Evolutionary conservation across 306 rosid genomes (phyloP), one percentile per base, ranked within the genome.

Genomic region (Begonia fuchsioides): DNA sequence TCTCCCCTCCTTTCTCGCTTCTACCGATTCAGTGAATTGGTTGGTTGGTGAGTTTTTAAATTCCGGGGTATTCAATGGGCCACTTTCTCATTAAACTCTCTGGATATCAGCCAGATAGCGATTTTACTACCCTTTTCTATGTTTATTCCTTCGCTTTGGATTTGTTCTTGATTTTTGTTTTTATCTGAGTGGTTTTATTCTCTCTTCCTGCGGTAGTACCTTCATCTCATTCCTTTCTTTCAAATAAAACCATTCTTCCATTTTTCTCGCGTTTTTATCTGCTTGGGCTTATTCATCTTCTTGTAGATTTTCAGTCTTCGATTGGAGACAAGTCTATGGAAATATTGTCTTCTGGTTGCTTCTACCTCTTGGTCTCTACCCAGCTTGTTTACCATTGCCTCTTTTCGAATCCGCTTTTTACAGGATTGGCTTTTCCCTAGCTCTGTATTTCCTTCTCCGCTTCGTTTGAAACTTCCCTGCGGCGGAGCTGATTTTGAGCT

Each of bases 101-200:
- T 63, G 68, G 60, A 67, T 55, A 56, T 70, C 63, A 51, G 46
- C 17, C 51, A 52, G 78, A 72, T 67, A 59, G 78, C 70, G 82
- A 69, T 72, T 72, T 77, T 39, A 57, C 80, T 77, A 41, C 82
- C 72, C 69, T 74, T 77, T 77, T 77, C 93, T 64, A 77, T 69
- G 86, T 77, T 81, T 72, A 81, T 81, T 81, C 93, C 71, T 77
- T 77, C 59, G 18, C 73, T 65, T 61, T 58, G 79, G 77, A 66
- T 76, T 51, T 70, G 79, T 81, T 74, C 86, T 62, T 69, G 51
- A 65, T 66, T 74, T 81, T 81, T 81, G 93, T 72, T 70, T 54
- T 69, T 53, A 74, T 77, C 72, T 67, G 66, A 48, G 58, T 81
- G 86, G 64, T 72, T 49, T 67, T 70, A 66, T 63, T 67, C 59